Percentiles rank a stretch among this genome's conserved stretches.
Conservation (phyloP, 2,329 filamentous ascomycete genomes). For the Arachnomyces sp. region DNA sequence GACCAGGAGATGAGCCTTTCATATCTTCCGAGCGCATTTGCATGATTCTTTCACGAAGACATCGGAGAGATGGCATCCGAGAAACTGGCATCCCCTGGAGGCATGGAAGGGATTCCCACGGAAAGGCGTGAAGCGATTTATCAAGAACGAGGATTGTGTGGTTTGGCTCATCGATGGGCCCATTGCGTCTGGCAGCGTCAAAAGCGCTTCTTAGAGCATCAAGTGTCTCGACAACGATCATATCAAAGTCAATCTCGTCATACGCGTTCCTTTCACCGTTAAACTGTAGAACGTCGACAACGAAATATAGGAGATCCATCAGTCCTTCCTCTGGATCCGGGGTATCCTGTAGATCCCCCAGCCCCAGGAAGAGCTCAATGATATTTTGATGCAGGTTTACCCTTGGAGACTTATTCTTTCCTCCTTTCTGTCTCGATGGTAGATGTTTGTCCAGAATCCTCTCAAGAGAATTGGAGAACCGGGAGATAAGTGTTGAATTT, state of each 20-base stretch:
- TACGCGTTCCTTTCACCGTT: constrained; percentile 94
- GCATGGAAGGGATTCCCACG: constrained; percentile 92
- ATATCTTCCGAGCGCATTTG: constrained; percentile 10
- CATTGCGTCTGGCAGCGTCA: constrained; percentile 35
- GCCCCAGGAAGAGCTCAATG: constrained; percentile 78
- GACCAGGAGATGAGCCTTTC: constrained; percentile 29
- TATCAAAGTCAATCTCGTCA: constrained; percentile 93
- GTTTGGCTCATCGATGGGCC: constrained; percentile 21
- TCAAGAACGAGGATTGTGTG: constrained; percentile 89
- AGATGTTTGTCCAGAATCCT: constrained; percentile 74
- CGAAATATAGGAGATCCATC: constrained; percentile 91
- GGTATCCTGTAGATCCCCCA: constrained; percentile 64
- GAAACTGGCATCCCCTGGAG: constrained; percentile 73
- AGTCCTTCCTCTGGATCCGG: constrained; percentile 80
- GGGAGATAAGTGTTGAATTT: constrained; percentile 57
- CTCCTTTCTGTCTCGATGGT: constrained; percentile 63
- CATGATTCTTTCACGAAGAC: constrained; percentile 67
- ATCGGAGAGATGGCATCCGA: constrained; percentile 77
- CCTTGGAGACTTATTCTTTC: constrained; percentile 46
- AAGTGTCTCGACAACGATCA: constrained; percentile 78
- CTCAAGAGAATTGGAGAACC: constrained; percentile 72
- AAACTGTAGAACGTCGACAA: constrained; percentile 93
- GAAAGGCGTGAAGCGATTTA: constrained; percentile 82
- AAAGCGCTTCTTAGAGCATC: constrained; percentile 80
- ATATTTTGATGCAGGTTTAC: constrained; percentile 58